Evolutionary conservation across 2,329 filamentous ascomycete genomes (phyloP).

Genomic region (Stemphylium vesicarium): DNA sequence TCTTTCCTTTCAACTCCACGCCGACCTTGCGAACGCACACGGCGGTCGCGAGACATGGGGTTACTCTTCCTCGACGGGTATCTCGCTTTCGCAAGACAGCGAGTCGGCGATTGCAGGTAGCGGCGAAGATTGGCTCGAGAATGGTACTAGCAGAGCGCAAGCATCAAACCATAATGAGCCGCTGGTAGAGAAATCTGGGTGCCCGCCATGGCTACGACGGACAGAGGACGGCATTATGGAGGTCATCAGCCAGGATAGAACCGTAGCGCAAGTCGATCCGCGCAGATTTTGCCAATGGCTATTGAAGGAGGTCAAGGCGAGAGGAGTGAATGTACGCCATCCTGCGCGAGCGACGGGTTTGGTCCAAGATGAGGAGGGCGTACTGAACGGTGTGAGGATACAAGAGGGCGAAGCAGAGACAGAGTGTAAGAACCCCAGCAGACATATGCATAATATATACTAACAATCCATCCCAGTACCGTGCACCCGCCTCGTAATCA

Average conservation of each 20-base stretch:
- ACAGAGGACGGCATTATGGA: constrained; percentile 63
- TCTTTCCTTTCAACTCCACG: constrained; percentile 74
- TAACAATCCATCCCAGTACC: constrained; percentile 53
- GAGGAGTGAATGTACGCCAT: constrained; percentile 71
- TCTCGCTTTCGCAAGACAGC: constrained; percentile 60
- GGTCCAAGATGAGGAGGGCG: constrained; percentile 57
- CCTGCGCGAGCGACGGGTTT: constrained; percentile 65
- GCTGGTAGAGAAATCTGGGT: constrained; percentile 33
- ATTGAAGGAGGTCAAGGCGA: constrained; percentile 60
- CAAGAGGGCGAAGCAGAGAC: constrained; percentile 7
- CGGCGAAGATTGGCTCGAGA: constrained; percentile 69
- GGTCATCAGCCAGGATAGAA: constrained; percentile 65
- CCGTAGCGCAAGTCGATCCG: constrained; percentile 74
- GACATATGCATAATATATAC: neutral
- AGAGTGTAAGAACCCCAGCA: constrained; percentile 10
- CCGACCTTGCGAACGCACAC: constrained; percentile 65
- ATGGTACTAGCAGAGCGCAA: constrained; percentile 68
- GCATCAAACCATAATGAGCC: constrained; percentile 52
- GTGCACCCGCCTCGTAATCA: constrained; percentile 69
- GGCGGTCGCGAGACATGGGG: constrained; percentile 66
- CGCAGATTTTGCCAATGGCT: constrained; percentile 70
- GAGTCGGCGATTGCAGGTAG: constrained; percentile 51
- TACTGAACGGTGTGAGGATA: constrained; percentile 59
- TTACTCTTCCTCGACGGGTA: constrained; percentile 64
- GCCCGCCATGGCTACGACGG: constrained; percentile 66